A percentile compares a stretch with the other conserved stretches of the same genome.
Conservation (phyloP, 2,329 filamentous ascomycete species). For the Corinectria fuckeliana region DNA sequence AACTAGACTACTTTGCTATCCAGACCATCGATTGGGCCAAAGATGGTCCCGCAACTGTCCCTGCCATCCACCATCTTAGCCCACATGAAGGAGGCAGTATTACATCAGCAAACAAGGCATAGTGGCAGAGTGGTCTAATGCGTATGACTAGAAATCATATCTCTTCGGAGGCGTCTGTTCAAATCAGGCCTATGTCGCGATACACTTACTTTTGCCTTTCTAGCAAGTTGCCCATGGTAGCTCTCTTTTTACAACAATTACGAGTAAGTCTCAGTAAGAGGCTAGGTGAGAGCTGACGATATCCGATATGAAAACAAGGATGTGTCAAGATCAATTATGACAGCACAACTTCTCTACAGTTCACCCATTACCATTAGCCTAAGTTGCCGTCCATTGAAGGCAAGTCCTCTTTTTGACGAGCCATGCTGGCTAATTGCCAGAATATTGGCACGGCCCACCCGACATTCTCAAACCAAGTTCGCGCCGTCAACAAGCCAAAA, state of each 20-base stretch:
- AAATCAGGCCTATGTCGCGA: slow-evolving; percentile 14
- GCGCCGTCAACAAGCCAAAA: not conserved
- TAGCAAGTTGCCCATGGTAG: not conserved
- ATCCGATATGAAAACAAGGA: too few species aligned
- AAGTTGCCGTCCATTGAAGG: too few species aligned
- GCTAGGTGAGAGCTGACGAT: too few species aligned
- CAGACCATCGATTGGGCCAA: not conserved
- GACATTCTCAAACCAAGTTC: not conserved
- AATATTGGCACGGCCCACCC: not conserved
- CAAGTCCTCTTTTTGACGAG: too few species aligned
- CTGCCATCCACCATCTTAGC: too few species aligned
- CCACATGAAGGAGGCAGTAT: not conserved
- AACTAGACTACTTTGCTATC: too few species aligned
- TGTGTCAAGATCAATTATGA: too few species aligned
- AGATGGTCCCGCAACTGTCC: not conserved
- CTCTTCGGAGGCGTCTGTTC: slow-evolving; percentile 19
- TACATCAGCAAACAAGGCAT: not conserved
- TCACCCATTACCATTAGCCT: too few species aligned
- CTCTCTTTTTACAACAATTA: not conserved
- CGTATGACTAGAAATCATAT: slow-evolving; percentile 21
- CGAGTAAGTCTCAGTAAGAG: too few species aligned
- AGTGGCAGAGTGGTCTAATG: slow-evolving; percentile 20
- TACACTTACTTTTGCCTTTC: not conserved
- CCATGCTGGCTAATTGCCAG: not conserved
- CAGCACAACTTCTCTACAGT: too few species aligned